Percentiles rank a stretch among this genome's conserved stretches.
These are phyloP conservation scores for Aschersonia sp. DNA, from an alignment of 2,329 filamentous ascomycete genomes.

Conservation along the genomic window DNA sequence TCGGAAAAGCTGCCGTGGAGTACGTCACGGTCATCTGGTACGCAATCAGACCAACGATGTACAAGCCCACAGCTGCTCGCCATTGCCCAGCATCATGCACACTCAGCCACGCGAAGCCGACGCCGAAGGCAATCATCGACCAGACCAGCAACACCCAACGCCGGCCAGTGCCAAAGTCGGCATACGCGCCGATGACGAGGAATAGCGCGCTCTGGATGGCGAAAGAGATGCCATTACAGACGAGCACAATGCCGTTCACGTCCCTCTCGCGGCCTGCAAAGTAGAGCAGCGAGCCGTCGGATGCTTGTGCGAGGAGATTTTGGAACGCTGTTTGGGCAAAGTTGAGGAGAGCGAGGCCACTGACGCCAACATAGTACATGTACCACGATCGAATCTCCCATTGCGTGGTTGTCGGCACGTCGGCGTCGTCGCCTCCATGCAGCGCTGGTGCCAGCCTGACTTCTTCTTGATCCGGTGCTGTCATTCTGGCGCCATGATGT, in stretches of 20 bases:
- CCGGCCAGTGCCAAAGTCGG: conserved; percentile 51
- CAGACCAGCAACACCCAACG: conserved; percentile 48
- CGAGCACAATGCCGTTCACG: conserved; percentile 51
- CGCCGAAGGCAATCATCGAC: conserved; percentile 44
- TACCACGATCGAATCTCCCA: conserved; percentile 14
- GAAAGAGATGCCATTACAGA: conserved; percentile 54
- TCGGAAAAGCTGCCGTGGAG: conserved; percentile 46
- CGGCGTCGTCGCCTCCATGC: no score
- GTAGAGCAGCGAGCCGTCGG: conserved; percentile 29
- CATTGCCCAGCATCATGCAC: conserved; percentile 46
- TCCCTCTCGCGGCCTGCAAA: conserved; percentile 43
- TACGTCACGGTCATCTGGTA: conserved; percentile 56
- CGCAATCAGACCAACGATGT: conserved; percentile 51
- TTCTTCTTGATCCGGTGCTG: no score
- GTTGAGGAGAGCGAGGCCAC: conserved; percentile 48
- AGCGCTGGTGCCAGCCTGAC: no score
- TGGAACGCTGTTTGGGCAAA: conserved; percentile 52
- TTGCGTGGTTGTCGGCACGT: no score
- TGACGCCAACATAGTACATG: conserved; percentile 51
- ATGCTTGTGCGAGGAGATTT: conserved; percentile 47
- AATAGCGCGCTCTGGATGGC: conserved; percentile 48
- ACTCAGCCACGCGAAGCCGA: conserved; percentile 54
- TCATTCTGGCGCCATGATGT: no score
- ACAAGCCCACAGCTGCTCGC: conserved; percentile 44
- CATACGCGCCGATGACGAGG: conserved; percentile 34